Evolutionary conservation across 1,284 basidiomycete genomes (phyloP).

Genomic region (Ustilago tritici): DNA sequence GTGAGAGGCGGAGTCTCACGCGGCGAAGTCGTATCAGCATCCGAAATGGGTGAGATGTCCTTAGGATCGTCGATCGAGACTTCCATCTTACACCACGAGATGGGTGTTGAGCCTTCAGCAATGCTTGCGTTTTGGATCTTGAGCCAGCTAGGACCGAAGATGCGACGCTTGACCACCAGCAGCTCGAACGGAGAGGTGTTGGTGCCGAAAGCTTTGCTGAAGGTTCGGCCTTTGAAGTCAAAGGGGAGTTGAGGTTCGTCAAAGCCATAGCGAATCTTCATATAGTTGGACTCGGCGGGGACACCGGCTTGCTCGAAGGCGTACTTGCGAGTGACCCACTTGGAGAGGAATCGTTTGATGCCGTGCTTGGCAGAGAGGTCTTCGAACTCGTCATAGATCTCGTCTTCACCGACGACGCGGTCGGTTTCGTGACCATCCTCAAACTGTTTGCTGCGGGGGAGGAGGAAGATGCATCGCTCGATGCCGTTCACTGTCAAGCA

Average conservation of each 20-base stretch:
- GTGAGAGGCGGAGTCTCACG: slow-evolving; percentile 89
- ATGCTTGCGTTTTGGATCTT: slow-evolving; percentile 81
- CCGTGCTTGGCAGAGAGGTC: slow-evolving; percentile 79
- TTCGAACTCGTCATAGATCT: slow-evolving; percentile 89
- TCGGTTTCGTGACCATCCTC: slow-evolving; percentile 80
- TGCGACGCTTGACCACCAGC: slow-evolving; percentile 93
- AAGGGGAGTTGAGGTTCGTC: slow-evolving; percentile 72
- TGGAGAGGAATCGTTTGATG: slow-evolving; percentile 78
- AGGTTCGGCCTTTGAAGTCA: slow-evolving; percentile 83
- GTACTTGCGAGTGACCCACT: slow-evolving; percentile 88
- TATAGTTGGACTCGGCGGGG: slow-evolving; percentile 85
- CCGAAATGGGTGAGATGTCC: slow-evolving; percentile 84
- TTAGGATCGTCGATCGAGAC: slow-evolving; percentile 87
- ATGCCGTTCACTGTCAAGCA: slow-evolving; percentile 87
- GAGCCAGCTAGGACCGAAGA: slow-evolving; percentile 99
- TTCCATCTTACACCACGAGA: slow-evolving; percentile 78
- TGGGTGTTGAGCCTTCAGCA: slow-evolving; percentile 68
- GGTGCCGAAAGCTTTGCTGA: slow-evolving; percentile 89
- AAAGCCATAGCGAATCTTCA: slow-evolving; percentile 76
- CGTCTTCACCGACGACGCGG: slow-evolving; percentile 71
- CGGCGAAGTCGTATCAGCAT: slow-evolving; percentile 79
- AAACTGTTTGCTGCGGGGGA: slow-evolving; percentile 74
- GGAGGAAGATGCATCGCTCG: slow-evolving; percentile 92
- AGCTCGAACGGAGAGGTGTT: slow-evolving; percentile 93
- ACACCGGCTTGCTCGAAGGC: slow-evolving; percentile 90